phyloP scores from a whole-genome alignment of 306 rosid species.

The Cyamopsis tetragonoloba region DNA sequence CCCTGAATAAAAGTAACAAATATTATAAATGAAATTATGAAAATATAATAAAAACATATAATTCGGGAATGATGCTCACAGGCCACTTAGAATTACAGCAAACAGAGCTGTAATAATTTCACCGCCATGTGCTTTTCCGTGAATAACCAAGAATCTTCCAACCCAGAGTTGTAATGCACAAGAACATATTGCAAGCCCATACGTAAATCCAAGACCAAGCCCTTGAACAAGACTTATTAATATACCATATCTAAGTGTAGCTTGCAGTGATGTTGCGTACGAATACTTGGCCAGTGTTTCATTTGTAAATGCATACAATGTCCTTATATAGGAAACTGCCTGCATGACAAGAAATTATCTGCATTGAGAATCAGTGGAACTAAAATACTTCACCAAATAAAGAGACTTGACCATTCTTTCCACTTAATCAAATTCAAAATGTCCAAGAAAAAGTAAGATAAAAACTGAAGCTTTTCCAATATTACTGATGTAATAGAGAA shows the following conservation, averaged over 20 bases:
- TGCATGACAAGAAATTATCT: slow-evolving; percentile 43
- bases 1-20: slow-evolving; percentile 49
- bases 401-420: slow-evolving; percentile 3
- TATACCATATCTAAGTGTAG: slow-evolving; percentile 98
- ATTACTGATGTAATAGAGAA: neutral
- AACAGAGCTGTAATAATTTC: slow-evolving; percentile 91
- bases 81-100: slow-evolving; percentile 97
- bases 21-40: neutral
- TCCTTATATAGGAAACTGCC: slow-evolving; percentile 91
- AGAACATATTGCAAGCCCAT: slow-evolving; percentile 99
- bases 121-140: slow-evolving; percentile 80
- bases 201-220: slow-evolving; percentile 98
- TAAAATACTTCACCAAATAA: slow-evolving; percentile 17
- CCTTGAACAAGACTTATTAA: slow-evolving; percentile 99
- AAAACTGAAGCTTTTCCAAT: neutral
- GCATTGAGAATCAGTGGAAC: slow-evolving; percentile 24
- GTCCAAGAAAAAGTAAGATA: neutral
- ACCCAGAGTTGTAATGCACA: slow-evolving; percentile 99
- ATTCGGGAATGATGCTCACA: slow-evolving; percentile 55
- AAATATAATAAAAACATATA: neutral
- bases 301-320: slow-evolving; percentile 92
- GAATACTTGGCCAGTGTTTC: slow-evolving; percentile 99
- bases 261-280: slow-evolving; percentile 97
- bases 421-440: slow-evolving; percentile 9
- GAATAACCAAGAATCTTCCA: slow-evolving; percentile 80